A percentile compares a stretch with the other conserved stretches of the same genome.
Conservation (phyloP, 345 rosid species). For the Lepidium africanum region DNA sequence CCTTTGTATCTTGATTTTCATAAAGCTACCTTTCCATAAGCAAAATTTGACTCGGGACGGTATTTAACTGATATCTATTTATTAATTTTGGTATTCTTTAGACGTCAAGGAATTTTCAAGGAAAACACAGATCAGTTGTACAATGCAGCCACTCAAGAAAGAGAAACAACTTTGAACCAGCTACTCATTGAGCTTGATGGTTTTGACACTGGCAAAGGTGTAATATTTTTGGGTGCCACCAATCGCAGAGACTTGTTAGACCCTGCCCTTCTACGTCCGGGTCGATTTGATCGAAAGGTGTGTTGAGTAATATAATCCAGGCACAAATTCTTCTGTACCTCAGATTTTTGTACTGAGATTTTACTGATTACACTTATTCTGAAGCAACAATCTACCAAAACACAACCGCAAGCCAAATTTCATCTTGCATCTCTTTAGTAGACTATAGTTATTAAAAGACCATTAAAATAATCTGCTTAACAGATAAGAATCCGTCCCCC, state of each 20-base stretch:
- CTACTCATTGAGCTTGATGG: slow-evolving; percentile 96
- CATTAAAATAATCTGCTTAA: neutral
- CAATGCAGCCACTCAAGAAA: slow-evolving; percentile 95
- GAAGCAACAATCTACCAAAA: neutral
- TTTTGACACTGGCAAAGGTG: slow-evolving; percentile 97
- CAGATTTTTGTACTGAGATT: neutral
- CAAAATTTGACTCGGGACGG: neutral
- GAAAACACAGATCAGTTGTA: slow-evolving; percentile 67
- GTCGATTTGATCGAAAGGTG: slow-evolving; percentile 98
- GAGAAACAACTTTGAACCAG: slow-evolving; percentile 96
- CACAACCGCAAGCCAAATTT: neutral
- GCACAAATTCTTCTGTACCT: neutral
- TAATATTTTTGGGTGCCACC: slow-evolving; percentile 90
- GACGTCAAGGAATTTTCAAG: slow-evolving; percentile 90
- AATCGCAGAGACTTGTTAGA: slow-evolving; percentile 87
- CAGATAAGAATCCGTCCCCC: slow-evolving; percentile 91
- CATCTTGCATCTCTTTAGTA: neutral
- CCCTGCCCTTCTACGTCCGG: slow-evolving; percentile 95
- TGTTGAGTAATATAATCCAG: neutral
- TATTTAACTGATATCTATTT: neutral
- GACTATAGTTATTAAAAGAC: neutral
- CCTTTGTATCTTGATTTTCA: neutral
- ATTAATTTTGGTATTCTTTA: slow-evolving; percentile 17
- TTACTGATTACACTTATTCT: neutral
- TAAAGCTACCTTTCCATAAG: neutral